phyloP scores from a whole-genome alignment of 176 grass and related monocot species.

The Microstegium vimineum region DNA sequence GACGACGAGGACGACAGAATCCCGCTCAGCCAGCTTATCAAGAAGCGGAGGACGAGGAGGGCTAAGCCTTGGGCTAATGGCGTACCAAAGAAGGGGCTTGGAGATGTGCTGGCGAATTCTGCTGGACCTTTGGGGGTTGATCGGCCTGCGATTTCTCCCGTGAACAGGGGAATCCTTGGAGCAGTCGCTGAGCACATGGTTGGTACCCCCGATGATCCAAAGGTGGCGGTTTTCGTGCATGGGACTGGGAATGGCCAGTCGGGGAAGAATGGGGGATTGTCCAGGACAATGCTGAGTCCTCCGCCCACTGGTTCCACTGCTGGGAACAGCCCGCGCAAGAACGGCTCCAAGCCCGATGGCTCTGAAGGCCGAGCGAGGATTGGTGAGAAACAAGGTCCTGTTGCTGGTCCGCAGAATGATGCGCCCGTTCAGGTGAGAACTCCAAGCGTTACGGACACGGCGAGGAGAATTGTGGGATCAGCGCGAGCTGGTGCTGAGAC shows the following conservation, averaged over 20 bases:
- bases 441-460: background rate
- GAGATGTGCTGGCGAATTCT: background rate
- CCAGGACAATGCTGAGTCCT: background rate
- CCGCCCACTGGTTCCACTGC: background rate
- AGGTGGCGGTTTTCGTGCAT: background rate
- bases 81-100: background rate
- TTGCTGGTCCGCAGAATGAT: background rate
- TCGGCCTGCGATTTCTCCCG: background rate
- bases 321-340: background rate
- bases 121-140: background rate
- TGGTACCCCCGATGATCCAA: background rate
- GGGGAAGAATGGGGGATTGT: background rate
- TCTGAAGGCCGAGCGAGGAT: background rate
- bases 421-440: background rate
- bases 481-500: background rate
- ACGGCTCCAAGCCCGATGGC: slow-evolving; percentile 1
- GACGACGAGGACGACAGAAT: slow-evolving; percentile 6
- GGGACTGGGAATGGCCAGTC: background rate
- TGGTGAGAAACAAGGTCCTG: background rate
- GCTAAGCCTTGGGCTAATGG: background rate
- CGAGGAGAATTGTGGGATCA: background rate
- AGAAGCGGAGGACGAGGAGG: background rate
- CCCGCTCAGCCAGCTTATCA: slow-evolving; percentile 17
- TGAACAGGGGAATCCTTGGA: background rate
- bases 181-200: background rate